A percentile compares a stretch with the other conserved stretches of the same genome.
Conservation (phyloP, 2,329 filamentous ascomycete species). For the Penicillium sp. region DNA sequence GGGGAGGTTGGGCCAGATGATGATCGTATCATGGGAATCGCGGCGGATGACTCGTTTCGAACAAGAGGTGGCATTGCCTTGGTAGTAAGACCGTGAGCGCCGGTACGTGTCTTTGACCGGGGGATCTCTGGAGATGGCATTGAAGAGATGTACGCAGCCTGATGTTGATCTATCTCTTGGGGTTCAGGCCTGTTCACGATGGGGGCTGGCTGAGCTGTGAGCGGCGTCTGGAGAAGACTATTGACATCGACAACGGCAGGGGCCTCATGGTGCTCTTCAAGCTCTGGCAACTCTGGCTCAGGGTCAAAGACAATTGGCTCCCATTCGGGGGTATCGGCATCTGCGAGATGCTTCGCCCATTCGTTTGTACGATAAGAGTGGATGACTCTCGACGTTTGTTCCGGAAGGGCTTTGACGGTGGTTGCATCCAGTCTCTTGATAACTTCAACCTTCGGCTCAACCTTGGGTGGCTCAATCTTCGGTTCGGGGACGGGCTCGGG, state of each 20-base stretch:
- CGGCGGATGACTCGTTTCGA: constrained; percentile 17
- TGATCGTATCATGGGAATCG: constrained; percentile 7
- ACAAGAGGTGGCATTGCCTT: constrained; percentile 5
- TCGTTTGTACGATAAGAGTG: constrained; percentile 88
- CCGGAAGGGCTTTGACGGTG: constrained; percentile 61
- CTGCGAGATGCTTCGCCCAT: constrained; percentile 87
- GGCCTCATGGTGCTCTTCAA: constrained; percentile 47
- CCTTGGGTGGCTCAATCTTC: neutral
- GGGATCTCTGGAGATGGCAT: constrained; percentile 3
- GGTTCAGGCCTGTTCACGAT: constrained; percentile 25
- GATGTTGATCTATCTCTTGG: constrained; percentile 17
- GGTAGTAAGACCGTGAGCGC: constrained; percentile 2
- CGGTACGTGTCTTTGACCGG: constrained; percentile 9
- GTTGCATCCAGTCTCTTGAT: constrained; percentile 30
- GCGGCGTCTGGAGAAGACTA: constrained; percentile 65
- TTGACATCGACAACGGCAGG: constrained; percentile 64
- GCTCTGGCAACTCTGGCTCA: constrained; percentile 32
- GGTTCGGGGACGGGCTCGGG: neutral
- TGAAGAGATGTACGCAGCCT: constrained; percentile 14
- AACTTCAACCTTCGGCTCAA: constrained; percentile 3
- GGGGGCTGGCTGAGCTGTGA: constrained; percentile 50
- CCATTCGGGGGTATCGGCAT: constrained; percentile 70
- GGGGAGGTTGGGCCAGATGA: neutral
- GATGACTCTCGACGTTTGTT: constrained; percentile 73
- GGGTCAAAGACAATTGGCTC: constrained; percentile 41